Percentiles rank a stretch among this genome's conserved stretches.
phyloP scores from a whole-genome alignment of 352 stramenopile species.

The Globisporangium cylindrosporum region DNA sequence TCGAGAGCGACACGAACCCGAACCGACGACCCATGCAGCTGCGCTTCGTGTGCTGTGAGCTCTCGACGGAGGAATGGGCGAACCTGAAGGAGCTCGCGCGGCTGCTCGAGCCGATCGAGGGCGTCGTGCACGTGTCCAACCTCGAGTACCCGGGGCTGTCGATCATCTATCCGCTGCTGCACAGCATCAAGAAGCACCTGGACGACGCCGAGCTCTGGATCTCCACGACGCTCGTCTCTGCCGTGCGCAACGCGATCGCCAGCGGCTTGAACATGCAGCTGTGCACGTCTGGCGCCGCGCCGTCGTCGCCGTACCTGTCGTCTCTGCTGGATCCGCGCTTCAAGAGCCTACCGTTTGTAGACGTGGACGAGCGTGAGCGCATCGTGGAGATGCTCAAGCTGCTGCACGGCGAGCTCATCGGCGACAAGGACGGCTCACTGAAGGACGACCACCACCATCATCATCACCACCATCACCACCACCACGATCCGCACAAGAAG shows the following conservation, averaged over 20 bases:
- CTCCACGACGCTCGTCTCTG: conserved; percentile 52
- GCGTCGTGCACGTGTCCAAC: conserved; percentile 59
- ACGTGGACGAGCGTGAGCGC: conserved; percentile 44
- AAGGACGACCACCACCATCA: conserved; percentile 23
- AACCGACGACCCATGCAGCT: conserved; percentile 72
- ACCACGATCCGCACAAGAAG: conserved; percentile 10
- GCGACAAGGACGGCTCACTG: conserved; percentile 18
- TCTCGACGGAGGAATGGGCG: conserved; percentile 63
- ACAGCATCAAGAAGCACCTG: conserved; percentile 73
- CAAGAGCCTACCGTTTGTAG: conserved; percentile 68
- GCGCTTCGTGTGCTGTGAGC: conserved; percentile 71
- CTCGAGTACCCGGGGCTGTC: conserved; percentile 69
- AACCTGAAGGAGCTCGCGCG: conserved; percentile 66
- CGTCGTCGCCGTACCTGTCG: conserved; percentile 55
- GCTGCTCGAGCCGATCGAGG: conserved; percentile 64
- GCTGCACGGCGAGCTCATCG: conserved; percentile 41
- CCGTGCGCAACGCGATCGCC: conserved; percentile 58
- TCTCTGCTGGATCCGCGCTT: conserved; percentile 73
- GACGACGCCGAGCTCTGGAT: conserved; percentile 62
- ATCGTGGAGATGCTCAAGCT: conserved; percentile 53
- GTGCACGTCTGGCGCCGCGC: conserved; percentile 42
- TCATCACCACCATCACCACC: conserved; percentile 16
- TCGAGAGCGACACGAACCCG: conserved; percentile 71
- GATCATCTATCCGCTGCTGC: conserved; percentile 63
- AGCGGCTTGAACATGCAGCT: conserved; percentile 46